Conservation (phyloP, 2,329 filamentous ascomycete genomes). For the Nigrospora sphaerica region DNA sequence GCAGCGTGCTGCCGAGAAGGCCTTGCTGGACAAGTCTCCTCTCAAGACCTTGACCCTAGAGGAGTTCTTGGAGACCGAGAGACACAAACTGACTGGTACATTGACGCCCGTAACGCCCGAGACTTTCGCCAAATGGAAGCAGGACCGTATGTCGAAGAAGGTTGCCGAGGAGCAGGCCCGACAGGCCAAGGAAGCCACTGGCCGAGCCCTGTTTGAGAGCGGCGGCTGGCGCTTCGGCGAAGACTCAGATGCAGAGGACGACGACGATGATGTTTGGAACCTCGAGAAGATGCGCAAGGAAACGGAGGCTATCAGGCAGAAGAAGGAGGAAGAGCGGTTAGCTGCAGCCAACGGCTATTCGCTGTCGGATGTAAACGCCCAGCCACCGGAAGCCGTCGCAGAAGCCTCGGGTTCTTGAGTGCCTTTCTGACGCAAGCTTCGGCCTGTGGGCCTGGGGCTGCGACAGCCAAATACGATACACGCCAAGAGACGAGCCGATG, state of each 20-base stretch:
- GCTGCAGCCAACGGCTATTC: constrained; percentile 29
- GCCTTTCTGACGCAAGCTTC: not conserved
- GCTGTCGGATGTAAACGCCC: constrained; percentile 20
- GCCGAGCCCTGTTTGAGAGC: constrained; percentile 90
- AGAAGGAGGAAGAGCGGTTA: constrained; percentile 71
- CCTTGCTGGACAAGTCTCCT: constrained; percentile 89
- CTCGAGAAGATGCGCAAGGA: constrained; percentile 75
- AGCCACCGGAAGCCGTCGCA: constrained; percentile 11
- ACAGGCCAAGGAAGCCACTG: constrained; percentile 90
- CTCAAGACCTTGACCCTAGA: constrained; percentile 91
- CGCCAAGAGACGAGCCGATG: constrained; percentile 1
- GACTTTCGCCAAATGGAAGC: constrained; percentile 94
- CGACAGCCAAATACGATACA: not conserved
- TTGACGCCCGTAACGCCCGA: constrained; percentile 92
- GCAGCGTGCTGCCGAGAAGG: constrained; percentile 91
- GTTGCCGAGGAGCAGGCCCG: constrained; percentile 85
- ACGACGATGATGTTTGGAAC: constrained; percentile 65
- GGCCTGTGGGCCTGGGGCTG: not conserved
- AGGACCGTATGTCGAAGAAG: constrained; percentile 90
- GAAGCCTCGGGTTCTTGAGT: constrained; percentile 10
- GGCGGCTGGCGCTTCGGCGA: constrained; percentile 78
- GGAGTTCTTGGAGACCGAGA: constrained; percentile 93
- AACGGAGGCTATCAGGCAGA: constrained; percentile 68
- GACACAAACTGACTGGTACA: constrained; percentile 86
- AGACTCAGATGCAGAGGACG: constrained; percentile 53